Conservation (phyloP, 2,329 filamentous ascomycete genomes). For the Fusarium graminum region DNA sequence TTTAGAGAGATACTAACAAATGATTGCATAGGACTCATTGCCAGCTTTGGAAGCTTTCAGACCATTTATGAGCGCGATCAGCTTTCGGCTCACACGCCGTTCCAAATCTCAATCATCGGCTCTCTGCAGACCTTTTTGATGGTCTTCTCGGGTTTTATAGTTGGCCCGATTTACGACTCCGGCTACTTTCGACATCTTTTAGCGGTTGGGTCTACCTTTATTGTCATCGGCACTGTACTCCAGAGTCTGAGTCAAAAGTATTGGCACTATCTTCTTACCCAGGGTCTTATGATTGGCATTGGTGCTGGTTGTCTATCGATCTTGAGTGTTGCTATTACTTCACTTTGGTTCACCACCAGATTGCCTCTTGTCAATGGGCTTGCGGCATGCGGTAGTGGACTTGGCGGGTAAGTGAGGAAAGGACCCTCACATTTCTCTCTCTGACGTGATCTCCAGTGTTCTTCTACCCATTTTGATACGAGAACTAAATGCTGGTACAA, state of each 20-base stretch:
- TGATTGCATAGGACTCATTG: constrained; percentile 33
- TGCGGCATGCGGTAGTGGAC: constrained; percentile 77
- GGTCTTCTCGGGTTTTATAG: constrained; percentile 43
- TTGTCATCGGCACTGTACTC: constrained; percentile 36
- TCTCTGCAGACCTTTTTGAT: constrained; percentile 44
- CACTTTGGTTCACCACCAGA: constrained; percentile 79
- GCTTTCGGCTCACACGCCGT: constrained; percentile 15
- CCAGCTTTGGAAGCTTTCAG: constrained; percentile 46
- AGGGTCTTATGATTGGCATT: constrained; percentile 77
- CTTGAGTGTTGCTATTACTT: constrained; percentile 78
- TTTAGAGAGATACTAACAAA: accelerated
- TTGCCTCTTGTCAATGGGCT: constrained; percentile 83
- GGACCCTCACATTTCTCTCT: accelerated
- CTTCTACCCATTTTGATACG: constrained; percentile 42
- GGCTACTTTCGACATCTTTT: constrained; percentile 42
- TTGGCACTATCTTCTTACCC: constrained; percentile 84
- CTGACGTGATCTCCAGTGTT: constrained; percentile 8
- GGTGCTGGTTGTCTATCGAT: constrained; percentile 83
- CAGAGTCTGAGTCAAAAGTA: constrained; percentile 59
- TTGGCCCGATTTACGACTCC: constrained; percentile 41
- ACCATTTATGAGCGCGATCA: constrained; percentile 43
- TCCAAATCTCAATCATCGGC: constrained; percentile 44
- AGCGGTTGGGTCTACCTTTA: constrained; percentile 26
- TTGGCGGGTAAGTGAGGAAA: constrained; percentile 63
- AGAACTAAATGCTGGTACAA: constrained; percentile 7